Percentiles rank a stretch among this genome's conserved stretches.
Evolutionary conservation across 1,139 yeast species (phyloP).

Genomic region (Geotrichum klebahnii): DNA sequence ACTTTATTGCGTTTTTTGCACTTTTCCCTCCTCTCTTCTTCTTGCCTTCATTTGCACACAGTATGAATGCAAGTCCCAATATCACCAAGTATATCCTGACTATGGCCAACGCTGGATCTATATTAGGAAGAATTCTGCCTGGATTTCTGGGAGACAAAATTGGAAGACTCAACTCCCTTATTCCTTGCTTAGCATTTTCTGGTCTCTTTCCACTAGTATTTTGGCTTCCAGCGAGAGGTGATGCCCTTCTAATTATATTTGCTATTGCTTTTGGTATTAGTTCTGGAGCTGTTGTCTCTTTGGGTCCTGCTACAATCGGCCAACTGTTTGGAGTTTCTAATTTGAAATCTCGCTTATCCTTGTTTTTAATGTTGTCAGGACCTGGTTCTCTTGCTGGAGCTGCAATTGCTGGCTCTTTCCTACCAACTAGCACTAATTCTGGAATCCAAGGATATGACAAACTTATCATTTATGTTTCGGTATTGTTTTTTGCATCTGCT

Average conservation of each 20-base stretch:
- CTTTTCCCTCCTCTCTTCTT: conserved; percentile 41
- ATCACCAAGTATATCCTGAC: conserved; percentile 40
- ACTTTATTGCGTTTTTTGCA: conserved; percentile 37
- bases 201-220: conserved; percentile 31
- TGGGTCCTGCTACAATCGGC: conserved; percentile 40
- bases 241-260: conserved; percentile 37
- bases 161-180: conserved; percentile 47
- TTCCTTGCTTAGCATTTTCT: conserved; percentile 34
- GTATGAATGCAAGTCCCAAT: conserved; percentile 32
- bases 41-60: conserved; percentile 14
- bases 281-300: conserved; percentile 41
- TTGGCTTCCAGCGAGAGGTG: conserved; percentile 32
- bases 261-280: conserved; percentile 48
- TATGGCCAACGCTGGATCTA: conserved; percentile 48
- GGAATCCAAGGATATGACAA: conserved; percentile 26
- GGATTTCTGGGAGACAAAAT: conserved; percentile 46
- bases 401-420: conserved; percentile 49
- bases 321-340: conserved; percentile 52
- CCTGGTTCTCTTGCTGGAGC: conserved; percentile 51
- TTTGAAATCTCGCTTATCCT: conserved; percentile 48
- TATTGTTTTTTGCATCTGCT: conserved; percentile 25
- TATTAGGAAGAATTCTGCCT: conserved; percentile 50
- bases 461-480: conserved; percentile 28
- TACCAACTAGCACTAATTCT: conserved; percentile 24
- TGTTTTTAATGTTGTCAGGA: conserved; percentile 50